Evolutionary conservation across 2,329 filamentous ascomycete species (phyloP), one percentile per base, ranked within the genome.

Genomic region (Diplocarpon rosae): DNA sequence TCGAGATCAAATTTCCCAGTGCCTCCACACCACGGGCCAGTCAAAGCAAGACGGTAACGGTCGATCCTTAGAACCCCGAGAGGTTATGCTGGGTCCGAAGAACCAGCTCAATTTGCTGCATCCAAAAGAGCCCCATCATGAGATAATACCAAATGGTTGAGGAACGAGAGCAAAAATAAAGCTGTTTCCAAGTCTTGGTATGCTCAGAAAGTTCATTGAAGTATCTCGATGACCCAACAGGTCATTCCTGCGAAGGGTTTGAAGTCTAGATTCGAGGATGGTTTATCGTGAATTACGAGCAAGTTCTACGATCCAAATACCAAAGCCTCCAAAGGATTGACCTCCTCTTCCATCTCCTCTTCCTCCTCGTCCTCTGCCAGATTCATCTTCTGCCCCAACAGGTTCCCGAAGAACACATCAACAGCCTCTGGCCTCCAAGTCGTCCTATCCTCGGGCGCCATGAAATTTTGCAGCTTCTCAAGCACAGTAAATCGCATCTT

Each of bases 401-500:
- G 63, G 20, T 81, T 83, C 12, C 79, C 79, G 60, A 89, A 89
- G 63, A 90, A 78, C 46, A 77, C 66, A 56, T 92, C 85, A 47
- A 87, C 78, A 44, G 89, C 87, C 48, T 77, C 74, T 53, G 83
- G 78, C 50, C 85, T 84, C 92, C 92, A 98, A 13, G 64, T 66
- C 3, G 83, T 73, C 42, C 85, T 72, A 61, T 94, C 85, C 62
- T 95, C 87, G 0, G 88, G 81, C 10, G 89, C 89, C 88, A 95
- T 95, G 61, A 96, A 96, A 64, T 95, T 95, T 67, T 95, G 86
- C 59, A 98, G 65, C 69, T 96, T 96, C 69, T 96, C 90, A 61
- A 96, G 89, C 37, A 95, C 87, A 13, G 85, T 92, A 65, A 90
- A 98, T 32, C 87, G 75, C 73, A 98, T 76, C 69, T 95, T 95